phyloP scores from a whole-genome alignment of 352 stramenopile species.

The Phytophthora ohioensis region DNA sequence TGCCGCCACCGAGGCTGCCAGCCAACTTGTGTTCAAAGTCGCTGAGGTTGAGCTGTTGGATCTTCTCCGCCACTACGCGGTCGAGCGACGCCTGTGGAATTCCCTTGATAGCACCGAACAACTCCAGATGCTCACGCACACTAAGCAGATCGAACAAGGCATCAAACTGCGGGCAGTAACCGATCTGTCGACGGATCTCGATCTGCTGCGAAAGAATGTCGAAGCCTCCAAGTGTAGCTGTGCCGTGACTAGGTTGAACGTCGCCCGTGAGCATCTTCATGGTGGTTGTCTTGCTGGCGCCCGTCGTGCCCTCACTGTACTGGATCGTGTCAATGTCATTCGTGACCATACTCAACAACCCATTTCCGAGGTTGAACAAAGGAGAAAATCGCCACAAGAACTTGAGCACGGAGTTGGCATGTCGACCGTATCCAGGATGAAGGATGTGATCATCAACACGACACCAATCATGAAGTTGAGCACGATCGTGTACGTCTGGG shows the following conservation, averaged over 20 bases:
- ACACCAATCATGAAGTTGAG: constrained; percentile 70
- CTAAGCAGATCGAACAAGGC: constrained; percentile 87
- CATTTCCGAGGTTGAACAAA: constrained; percentile 51
- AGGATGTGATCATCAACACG: constrained; percentile 61
- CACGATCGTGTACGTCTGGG: constrained; percentile 69
- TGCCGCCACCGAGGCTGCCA: constrained; percentile 87
- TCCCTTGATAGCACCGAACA: constrained; percentile 93
- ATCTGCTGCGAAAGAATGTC: constrained; percentile 59
- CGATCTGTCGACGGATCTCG: constrained; percentile 73
- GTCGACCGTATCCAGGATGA: constrained; percentile 51
- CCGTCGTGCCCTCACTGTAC: constrained; percentile 8
- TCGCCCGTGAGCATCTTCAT: constrained; percentile 95
- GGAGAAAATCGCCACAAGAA: constrained; percentile 78
- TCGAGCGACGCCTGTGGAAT: constrained; percentile 77
- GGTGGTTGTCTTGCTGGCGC: constrained; percentile 95
- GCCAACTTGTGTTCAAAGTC: constrained; percentile 84
- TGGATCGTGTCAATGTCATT: not conserved
- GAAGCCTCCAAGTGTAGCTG: constrained; percentile 45
- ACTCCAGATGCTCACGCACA: constrained; percentile 88
- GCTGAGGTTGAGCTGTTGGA: constrained; percentile 82
- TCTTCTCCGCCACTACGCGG: constrained; percentile 70
- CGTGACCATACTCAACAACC: constrained; percentile 36
- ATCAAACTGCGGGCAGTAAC: constrained; percentile 94
- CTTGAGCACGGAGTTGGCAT: constrained; percentile 55
- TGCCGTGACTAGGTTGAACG: constrained; percentile 54